Evolutionary conservation across 495 filamentous ascomycete species (phyloP).

Genomic region (Aspergillus haitiensis): DNA sequence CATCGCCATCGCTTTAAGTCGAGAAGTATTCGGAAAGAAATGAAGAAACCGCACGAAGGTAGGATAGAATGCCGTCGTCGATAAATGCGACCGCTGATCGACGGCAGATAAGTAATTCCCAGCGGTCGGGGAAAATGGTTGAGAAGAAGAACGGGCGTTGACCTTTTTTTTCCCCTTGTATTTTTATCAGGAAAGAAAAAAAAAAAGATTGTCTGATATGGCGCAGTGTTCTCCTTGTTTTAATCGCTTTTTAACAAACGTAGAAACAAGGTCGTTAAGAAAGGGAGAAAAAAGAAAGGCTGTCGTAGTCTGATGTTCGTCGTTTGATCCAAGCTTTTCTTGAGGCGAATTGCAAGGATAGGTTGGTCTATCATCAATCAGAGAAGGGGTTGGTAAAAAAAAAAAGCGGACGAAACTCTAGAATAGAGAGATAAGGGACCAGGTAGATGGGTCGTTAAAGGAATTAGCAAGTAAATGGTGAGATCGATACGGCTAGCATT

Average conservation of each 20-base stretch:
- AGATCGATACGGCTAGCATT: constrained; percentile 25
- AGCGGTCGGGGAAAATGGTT: constrained; percentile 46
- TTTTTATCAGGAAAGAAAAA: constrained; percentile 1
- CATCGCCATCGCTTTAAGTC: constrained; percentile 37
- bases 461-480: constrained; percentile 21
- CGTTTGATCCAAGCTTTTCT: constrained; percentile 19
- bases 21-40: constrained; percentile 15
- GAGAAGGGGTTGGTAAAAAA: constrained; percentile 19
- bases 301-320: constrained; percentile 13
- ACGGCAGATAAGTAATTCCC: constrained; percentile 45
- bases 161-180: constrained; percentile 9
- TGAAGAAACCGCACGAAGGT: constrained; percentile 14
- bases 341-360: constrained; percentile 17
- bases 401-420: constrained; percentile 14
- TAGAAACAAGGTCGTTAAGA: neutral
- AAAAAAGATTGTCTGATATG: neutral
- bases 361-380: constrained; percentile 19
- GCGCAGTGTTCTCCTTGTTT: neutral
- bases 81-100: constrained; percentile 52
- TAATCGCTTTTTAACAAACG: neutral
- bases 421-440: constrained; percentile 23
- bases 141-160: constrained; percentile 11
- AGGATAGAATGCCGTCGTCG: constrained; percentile 42
- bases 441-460: constrained; percentile 10
- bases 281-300: constrained; percentile 8